A percentile compares a stretch with the other conserved stretches of the same genome.
These are phyloP conservation scores for Galeopsis tetrahit DNA, from an alignment of 257 asterid genomes.

Conservation along the genomic window DNA sequence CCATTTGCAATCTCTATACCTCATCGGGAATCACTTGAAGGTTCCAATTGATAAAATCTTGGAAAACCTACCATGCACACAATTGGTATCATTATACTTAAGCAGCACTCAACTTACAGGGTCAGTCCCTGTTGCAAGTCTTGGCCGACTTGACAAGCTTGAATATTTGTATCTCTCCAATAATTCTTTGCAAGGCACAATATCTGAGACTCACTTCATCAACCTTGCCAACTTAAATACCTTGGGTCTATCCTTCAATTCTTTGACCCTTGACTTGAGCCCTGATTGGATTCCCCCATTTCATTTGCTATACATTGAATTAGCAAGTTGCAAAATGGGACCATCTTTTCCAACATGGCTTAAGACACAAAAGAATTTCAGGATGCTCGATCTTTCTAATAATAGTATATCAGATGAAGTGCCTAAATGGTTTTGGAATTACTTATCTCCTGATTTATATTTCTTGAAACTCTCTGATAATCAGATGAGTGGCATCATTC, in stretches of 20 bases:
- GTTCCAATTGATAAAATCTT: constrained; percentile 23
- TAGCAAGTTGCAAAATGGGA: constrained; percentile 39
- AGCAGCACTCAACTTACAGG: constrained; percentile 29
- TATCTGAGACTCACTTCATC: constrained; percentile 35
- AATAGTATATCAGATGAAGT: constrained; percentile 38
- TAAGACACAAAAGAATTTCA: constrained; percentile 30
- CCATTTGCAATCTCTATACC: not conserved
- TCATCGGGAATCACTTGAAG: not conserved
- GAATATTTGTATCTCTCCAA: constrained; percentile 31
- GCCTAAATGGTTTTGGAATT: constrained; percentile 43
- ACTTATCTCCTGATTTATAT: constrained; percentile 17
- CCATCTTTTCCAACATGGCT: constrained; percentile 49
- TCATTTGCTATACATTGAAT: constrained; percentile 22
- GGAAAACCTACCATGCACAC: not conserved
- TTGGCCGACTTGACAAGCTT: constrained; percentile 29
- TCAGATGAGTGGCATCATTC: constrained; percentile 40
- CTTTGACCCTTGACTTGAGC: constrained; percentile 26
- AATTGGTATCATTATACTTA: not conserved
- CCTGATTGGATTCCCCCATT: constrained; percentile 42
- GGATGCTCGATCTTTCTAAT: constrained; percentile 39
- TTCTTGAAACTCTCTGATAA: constrained; percentile 45
- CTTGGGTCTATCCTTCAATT: constrained; percentile 39
- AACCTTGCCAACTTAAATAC: no score
- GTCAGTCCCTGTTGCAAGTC: constrained; percentile 20
- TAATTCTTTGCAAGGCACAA: constrained; percentile 40